phyloP scores from a whole-genome alignment of 2,329 filamentous ascomycete genomes.

The Penicillium griseofulvum region DNA sequence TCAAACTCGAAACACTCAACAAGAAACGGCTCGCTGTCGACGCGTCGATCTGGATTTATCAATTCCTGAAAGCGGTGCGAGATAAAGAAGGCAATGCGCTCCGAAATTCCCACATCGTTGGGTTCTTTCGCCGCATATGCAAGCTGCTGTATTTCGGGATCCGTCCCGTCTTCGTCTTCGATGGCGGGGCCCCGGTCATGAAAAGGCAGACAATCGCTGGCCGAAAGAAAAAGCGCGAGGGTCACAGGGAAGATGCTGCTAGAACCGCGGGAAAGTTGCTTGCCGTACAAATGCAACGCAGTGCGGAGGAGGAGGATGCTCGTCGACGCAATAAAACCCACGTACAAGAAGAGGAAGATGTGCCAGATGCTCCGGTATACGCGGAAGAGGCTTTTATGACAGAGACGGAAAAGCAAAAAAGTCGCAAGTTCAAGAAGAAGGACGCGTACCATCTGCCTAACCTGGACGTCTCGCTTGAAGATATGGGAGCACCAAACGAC shows the following conservation, averaged over 20 bases:
- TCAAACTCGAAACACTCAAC: conserved; percentile 94
- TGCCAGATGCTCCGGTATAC: conserved; percentile 78
- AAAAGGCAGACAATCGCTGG: conserved; percentile 87
- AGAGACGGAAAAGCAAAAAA: conserved; percentile 69
- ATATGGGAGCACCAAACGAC: conserved; percentile 87
- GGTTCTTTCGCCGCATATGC: conserved; percentile 97
- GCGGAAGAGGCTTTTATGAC: conserved; percentile 86
- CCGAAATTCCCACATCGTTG: conserved; percentile 91
- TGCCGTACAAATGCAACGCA: conserved; percentile 88
- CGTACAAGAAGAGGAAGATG: conserved; percentile 60
- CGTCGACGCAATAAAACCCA: conserved; percentile 54
- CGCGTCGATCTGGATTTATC: conserved; percentile 99
- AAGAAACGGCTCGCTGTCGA: conserved; percentile 95
- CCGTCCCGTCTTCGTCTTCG: conserved; percentile 95
- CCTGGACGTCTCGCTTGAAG: conserved; percentile 70
- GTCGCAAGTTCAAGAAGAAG: conserved; percentile 79
- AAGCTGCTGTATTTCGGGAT: conserved; percentile 97
- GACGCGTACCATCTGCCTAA: conserved; percentile 96
- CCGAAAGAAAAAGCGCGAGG: conserved; percentile 77
- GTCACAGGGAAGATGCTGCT: conserved; percentile 86
- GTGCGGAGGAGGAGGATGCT: conserved; percentile 75
- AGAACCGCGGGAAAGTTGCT: conserved; percentile 87
- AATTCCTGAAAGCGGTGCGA: conserved; percentile 96
- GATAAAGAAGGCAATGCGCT: conserved; percentile 98
- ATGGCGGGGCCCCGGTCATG: conserved; percentile 85